phyloP scores from a whole-genome alignment of 345 rosid species.

The Euphorbia peplus region DNA sequence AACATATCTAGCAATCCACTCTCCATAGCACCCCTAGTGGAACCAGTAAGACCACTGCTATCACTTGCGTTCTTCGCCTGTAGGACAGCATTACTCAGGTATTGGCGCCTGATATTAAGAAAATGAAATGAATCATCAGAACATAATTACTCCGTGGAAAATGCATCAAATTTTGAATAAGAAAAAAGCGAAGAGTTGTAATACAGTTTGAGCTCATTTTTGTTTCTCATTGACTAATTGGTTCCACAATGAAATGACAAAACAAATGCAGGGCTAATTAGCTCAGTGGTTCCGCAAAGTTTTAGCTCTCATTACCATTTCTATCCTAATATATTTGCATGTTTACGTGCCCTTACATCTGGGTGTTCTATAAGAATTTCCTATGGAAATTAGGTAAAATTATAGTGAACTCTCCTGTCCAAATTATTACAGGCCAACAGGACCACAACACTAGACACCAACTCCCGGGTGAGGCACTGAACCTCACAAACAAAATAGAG shows the following conservation, averaged over 20 bases:
- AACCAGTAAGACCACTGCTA: slow-evolving; percentile 51
- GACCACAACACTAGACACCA: no score
- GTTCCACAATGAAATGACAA: neutral
- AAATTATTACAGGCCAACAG: neutral
- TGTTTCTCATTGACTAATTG: neutral
- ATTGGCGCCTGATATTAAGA: slow-evolving; percentile 62
- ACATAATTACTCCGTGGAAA: neutral
- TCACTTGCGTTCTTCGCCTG: slow-evolving; percentile 91
- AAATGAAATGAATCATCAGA: slow-evolving; percentile 26
- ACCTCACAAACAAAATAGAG: no score
- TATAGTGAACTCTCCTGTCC: neutral
- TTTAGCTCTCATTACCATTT: neutral
- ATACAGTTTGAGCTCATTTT: neutral
- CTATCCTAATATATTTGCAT: neutral
- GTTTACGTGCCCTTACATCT: neutral
- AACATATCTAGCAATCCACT: slow-evolving; percentile 89
- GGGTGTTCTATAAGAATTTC: neutral
- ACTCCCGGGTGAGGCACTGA: neutral
- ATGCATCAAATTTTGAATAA: neutral
- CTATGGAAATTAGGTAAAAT: neutral
- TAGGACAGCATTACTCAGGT: slow-evolving; percentile 86
- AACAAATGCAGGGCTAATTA: neutral
- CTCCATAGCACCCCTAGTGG: slow-evolving; percentile 50
- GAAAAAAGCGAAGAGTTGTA: neutral
- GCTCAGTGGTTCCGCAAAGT: neutral